A percentile compares a stretch with the other conserved stretches of the same genome.
Conservation (phyloP, 129 eudicot genomes). For the Flaveria bidentis region DNA sequence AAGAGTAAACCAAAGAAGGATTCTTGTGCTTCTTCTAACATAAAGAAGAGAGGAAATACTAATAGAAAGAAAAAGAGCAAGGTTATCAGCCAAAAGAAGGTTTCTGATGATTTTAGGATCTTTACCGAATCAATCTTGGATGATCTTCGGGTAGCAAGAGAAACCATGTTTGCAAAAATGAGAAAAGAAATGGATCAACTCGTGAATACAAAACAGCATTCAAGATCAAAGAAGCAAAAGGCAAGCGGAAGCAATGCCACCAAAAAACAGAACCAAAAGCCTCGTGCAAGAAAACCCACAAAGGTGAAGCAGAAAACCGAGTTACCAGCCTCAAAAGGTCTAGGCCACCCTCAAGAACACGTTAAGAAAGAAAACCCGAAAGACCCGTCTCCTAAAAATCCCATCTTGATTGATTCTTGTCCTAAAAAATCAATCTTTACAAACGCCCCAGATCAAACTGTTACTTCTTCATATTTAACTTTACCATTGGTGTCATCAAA, state of each 20-base stretch:
- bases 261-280: constrained; percentile 21
- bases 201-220: constrained; percentile 14
- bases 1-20: constrained; percentile 40
- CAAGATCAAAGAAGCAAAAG: constrained; percentile 38
- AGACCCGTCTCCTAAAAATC: constrained; percentile 22
- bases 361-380: constrained; percentile 22
- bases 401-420: constrained; percentile 30
- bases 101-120: constrained; percentile 46
- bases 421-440: constrained; percentile 32
- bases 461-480: constrained; percentile 44
- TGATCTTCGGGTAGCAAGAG: constrained; percentile 60
- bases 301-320: constrained; percentile 31
- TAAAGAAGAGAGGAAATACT: constrained; percentile 27
- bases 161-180: constrained; percentile 63
- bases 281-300: constrained; percentile 34
- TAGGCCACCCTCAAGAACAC: constrained; percentile 23
- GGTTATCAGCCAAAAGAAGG: constrained; percentile 24
- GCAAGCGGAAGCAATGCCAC: constrained; percentile 17
- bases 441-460: constrained; percentile 33
- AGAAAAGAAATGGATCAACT: constrained; percentile 52
- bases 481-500: constrained; percentile 45
- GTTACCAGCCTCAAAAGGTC: constrained; percentile 27
- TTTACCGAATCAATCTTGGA: constrained; percentile 51
- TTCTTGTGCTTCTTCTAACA: constrained; percentile 29
- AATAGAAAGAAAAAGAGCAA: constrained; percentile 38